These are phyloP conservation scores for Salix dunnii DNA, from an alignment of 345 rosid genomes.

Conservation along the genomic window DNA sequence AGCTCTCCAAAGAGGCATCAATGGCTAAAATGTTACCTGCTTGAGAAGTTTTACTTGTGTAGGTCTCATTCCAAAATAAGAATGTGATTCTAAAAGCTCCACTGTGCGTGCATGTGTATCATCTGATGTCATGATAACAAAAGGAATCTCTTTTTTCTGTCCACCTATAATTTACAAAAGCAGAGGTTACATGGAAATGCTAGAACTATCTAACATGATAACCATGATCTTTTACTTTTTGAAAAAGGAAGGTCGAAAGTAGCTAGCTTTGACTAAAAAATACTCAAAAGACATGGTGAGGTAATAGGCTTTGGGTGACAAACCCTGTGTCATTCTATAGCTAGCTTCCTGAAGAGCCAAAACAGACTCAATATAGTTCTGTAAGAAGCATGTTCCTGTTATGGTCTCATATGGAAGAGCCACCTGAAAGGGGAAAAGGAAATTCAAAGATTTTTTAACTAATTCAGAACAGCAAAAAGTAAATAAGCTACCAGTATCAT, in stretches of 20 bases:
- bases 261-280: not conserved
- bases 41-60: slow-evolving; percentile 82
- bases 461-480: not conserved
- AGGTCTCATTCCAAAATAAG: slow-evolving; percentile 88
- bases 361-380: slow-evolving; percentile 71
- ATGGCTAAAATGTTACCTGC: slow-evolving; percentile 51
- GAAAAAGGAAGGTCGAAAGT: not conserved
- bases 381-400: slow-evolving; percentile 81
- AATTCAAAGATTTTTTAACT: not conserved
- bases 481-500: not conserved
- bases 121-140: slow-evolving; percentile 93
- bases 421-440: slow-evolving; percentile 44
- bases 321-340: slow-evolving; percentile 57
- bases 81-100: slow-evolving; percentile 64
- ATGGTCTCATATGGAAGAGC: slow-evolving; percentile 94
- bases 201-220: not conserved
- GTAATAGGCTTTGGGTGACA: slow-evolving; percentile 11
- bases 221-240: no score
- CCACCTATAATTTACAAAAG: slow-evolving; percentile 38
- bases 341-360: slow-evolving; percentile 91
- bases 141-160: slow-evolving; percentile 62
- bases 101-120: slow-evolving; percentile 78
- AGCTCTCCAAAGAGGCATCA: not conserved
- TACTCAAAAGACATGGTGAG: not conserved
- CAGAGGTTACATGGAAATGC: slow-evolving; percentile 8